These are phyloP conservation scores for Phyllosticta citribraziliensis DNA, from an alignment of 2,329 filamentous ascomycete species.

Conservation along the genomic window DNA sequence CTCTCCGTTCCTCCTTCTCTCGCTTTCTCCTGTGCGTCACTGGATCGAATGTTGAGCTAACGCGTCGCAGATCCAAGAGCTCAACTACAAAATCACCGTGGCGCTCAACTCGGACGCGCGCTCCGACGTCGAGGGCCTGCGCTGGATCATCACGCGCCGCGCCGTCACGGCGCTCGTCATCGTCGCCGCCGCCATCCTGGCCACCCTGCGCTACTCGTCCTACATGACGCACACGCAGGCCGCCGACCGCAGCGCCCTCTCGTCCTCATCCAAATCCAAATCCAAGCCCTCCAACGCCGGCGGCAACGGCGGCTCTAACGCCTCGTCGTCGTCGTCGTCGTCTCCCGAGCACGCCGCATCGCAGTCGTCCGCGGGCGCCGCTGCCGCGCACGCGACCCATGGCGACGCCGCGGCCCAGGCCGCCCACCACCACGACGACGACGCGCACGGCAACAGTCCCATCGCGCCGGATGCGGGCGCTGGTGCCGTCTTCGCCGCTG, in stretches of 20 bases:
- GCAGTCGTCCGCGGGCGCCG: neutral
- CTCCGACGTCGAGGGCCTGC: constrained; percentile 80
- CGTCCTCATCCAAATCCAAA: constrained; percentile 16
- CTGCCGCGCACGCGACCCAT: neutral
- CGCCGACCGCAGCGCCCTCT: constrained; percentile 30
- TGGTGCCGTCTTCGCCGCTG: neutral
- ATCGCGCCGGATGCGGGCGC: neutral
- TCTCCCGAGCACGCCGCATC: neutral
- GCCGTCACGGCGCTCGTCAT: constrained; percentile 50
- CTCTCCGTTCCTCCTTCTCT: too few species aligned
- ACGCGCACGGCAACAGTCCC: neutral
- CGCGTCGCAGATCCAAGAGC: constrained; percentile 63
- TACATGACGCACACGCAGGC: constrained; percentile 30
- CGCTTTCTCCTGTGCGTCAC: too few species aligned
- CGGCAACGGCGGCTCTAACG: neutral
- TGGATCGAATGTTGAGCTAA: neutral
- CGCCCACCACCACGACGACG: neutral
- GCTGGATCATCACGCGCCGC: constrained; percentile 71
- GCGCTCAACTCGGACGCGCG: constrained; percentile 81
- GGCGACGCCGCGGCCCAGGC: neutral
- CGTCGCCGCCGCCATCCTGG: constrained; percentile 36
- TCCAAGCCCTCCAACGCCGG: neutral
- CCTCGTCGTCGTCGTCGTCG: neutral
- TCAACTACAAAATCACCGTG: constrained; percentile 94
- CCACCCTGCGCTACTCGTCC: constrained; percentile 30